These are phyloP conservation scores for Pythium folliculosum DNA, from an alignment of 352 stramenopile species.

Conservation along the genomic window DNA sequence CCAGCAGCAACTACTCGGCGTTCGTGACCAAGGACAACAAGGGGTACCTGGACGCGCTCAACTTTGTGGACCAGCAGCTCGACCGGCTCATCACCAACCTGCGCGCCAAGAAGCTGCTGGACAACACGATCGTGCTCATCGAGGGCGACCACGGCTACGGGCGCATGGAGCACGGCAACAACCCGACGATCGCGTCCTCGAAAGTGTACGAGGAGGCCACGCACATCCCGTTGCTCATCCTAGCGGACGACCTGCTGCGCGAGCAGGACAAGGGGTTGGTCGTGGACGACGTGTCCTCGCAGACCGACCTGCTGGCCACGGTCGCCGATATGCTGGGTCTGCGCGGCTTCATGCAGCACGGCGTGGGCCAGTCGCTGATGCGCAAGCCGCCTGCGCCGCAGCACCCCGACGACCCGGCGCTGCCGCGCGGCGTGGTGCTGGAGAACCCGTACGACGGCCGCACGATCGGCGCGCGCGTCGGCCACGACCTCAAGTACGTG, in stretches of 20 bases:
- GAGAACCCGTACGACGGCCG: slow-evolving; percentile 7
- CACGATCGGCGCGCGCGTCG: neutral
- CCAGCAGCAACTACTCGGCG: slow-evolving; percentile 17
- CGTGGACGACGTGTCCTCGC: slow-evolving; percentile 16
- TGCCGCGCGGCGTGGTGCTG: slow-evolving; percentile 5
- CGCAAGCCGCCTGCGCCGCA: slow-evolving; percentile 3
- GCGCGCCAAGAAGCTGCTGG: slow-evolving; percentile 8
- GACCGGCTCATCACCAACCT: slow-evolving; percentile 14
- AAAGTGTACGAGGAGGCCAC: slow-evolving; percentile 16
- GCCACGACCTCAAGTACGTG: slow-evolving; percentile 13
- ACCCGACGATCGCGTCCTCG: slow-evolving; percentile 16
- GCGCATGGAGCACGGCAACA: slow-evolving; percentile 21
- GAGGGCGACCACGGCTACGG: slow-evolving; percentile 25
- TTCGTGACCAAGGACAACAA: slow-evolving; percentile 15
- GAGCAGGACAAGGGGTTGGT: slow-evolving; percentile 16
- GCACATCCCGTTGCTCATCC: slow-evolving; percentile 15
- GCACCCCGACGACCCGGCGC: neutral
- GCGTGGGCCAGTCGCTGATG: slow-evolving; percentile 18
- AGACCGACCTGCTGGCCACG: slow-evolving; percentile 17
- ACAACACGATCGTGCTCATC: slow-evolving; percentile 28
- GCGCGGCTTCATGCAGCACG: slow-evolving; percentile 16
- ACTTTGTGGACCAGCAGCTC: slow-evolving; percentile 21
- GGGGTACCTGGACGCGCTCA: slow-evolving; percentile 17
- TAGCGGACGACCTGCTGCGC: slow-evolving; percentile 13
- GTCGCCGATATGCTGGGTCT: slow-evolving; percentile 19